Evolutionary conservation across 768 basidiomycete species (phyloP).

Genomic region (Myochromella boudieri): DNA sequence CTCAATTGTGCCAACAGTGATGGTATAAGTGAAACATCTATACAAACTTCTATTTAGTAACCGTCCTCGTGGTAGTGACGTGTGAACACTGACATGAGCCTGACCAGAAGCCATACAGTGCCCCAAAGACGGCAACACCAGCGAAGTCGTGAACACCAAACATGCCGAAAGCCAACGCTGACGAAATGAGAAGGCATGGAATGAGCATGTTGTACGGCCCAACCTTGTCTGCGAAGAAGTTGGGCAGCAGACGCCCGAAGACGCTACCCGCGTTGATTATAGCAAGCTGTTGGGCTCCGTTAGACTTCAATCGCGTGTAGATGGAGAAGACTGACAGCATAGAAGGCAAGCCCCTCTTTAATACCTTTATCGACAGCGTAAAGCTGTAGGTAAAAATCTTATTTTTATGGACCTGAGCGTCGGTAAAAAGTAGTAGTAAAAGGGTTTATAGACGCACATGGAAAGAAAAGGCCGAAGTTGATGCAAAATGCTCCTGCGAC

Average conservation of each 20-base stretch:
- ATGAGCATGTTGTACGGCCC: slow-evolving; percentile 54
- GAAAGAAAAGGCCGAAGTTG: slow-evolving; percentile 51
- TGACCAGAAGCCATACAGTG: slow-evolving; percentile 54
- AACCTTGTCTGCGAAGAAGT: slow-evolving; percentile 49
- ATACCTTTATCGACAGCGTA: slow-evolving; percentile 47
- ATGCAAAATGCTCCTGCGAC: slow-evolving; percentile 18
- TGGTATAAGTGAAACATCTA: slow-evolving; percentile 41
- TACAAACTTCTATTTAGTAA: too few relatives aligned
- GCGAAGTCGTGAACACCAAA: slow-evolving; percentile 36
- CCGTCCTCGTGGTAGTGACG: too few relatives aligned
- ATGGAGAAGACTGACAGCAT: slow-evolving; percentile 41
- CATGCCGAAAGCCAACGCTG: slow-evolving; percentile 45
- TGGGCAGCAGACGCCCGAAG: slow-evolving; percentile 57
- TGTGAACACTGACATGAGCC: slow-evolving; percentile 51
- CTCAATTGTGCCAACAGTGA: slow-evolving; percentile 20
- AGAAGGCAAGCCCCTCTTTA: slow-evolving; percentile 41
- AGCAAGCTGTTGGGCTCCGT: slow-evolving; percentile 34
- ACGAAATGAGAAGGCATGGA: slow-evolving; percentile 38
- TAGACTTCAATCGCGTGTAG: neutral
- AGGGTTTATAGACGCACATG: slow-evolving; percentile 34
- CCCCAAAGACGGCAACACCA: slow-evolving; percentile 40
- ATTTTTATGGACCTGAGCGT: slow-evolving; percentile 16
- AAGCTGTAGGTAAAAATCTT: slow-evolving; percentile 58
- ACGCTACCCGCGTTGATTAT: slow-evolving; percentile 53
- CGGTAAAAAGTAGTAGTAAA: neutral